A percentile compares a stretch with the other conserved stretches of the same genome.
These are phyloP conservation scores for Chamaecrista fasciculata DNA, from an alignment of 306 rosid species.

Conservation along the genomic window DNA sequence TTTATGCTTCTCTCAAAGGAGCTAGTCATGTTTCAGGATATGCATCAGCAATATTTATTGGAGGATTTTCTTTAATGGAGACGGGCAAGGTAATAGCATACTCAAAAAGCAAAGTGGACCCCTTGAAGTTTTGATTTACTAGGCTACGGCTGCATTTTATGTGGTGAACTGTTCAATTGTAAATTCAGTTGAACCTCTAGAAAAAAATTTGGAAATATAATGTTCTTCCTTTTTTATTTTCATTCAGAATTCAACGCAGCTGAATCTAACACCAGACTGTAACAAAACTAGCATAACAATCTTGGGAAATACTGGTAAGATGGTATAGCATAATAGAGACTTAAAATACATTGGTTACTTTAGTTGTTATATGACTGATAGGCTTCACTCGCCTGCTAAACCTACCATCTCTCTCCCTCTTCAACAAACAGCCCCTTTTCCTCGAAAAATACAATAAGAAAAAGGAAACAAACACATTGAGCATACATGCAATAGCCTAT, in stretches of 20 bases:
- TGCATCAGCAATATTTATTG: constrained; percentile 78
- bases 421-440: too few relatives aligned
- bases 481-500: constrained; percentile 13
- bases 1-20: constrained; percentile 65
- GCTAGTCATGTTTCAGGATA: constrained; percentile 63
- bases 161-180: constrained; percentile 20
- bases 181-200: constrained; percentile 14
- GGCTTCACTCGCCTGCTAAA: neutral
- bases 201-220: constrained; percentile 8
- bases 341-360: neutral
- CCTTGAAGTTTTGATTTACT: constrained; percentile 12
- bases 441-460: neutral
- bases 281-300: constrained; percentile 72
- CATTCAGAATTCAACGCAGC: constrained; percentile 50
- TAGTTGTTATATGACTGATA: neutral
- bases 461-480: neutral
- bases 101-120: constrained; percentile 12
- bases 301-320: constrained; percentile 84
- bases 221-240: neutral
- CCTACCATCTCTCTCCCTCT: neutral
- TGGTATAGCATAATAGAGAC: constrained; percentile 8
- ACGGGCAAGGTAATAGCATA: constrained; percentile 56
- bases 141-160: constrained; percentile 14
- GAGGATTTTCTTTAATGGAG: constrained; percentile 81
- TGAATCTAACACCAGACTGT: constrained; percentile 65